These are phyloP conservation scores for Asclepias syriaca DNA, from an alignment of 257 asterid genomes.

Conservation along the genomic window DNA sequence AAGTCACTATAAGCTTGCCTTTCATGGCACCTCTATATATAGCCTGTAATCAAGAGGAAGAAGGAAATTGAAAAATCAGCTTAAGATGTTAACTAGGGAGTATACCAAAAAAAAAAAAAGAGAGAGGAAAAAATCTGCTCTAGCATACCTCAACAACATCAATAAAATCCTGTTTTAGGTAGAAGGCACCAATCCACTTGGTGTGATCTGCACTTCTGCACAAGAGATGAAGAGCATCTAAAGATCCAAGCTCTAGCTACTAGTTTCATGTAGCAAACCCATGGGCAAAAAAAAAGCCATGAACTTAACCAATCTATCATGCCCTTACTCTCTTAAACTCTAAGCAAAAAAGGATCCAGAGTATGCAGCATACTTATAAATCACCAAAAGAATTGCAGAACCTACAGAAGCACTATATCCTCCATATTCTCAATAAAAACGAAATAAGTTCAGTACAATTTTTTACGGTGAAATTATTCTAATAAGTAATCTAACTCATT, in stretches of 20 bases:
- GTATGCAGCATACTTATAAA: not conserved
- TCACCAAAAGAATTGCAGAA: not conserved
- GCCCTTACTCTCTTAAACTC: no score
- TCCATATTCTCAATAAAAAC: not conserved
- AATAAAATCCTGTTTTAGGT: slow-evolving; percentile 70
- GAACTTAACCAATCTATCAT: not conserved
- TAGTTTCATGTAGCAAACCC: not conserved
- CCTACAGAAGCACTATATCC: not conserved
- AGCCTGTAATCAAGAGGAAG: slow-evolving; percentile 46
- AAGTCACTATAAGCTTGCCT: slow-evolving; percentile 79
- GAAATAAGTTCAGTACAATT: not conserved
- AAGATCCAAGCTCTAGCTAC: not conserved
- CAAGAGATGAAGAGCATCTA: not conserved
- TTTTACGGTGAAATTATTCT: not conserved
- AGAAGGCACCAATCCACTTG: slow-evolving; percentile 82
- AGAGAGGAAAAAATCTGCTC: not conserved
- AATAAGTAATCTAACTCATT: not conserved
- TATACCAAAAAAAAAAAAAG: not conserved
- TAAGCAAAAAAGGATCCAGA: not conserved
- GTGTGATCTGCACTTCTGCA: slow-evolving; percentile 91
- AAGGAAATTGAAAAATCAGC: slow-evolving; percentile 41
- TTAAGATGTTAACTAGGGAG: no score
- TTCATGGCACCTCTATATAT: slow-evolving; percentile 92
- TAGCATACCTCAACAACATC: slow-evolving; percentile 87
- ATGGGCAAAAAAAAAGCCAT: not conserved